These are phyloP conservation scores for Kazachstania bromeliacearum DNA, from an alignment of 805 yeast species.

Conservation along the genomic window DNA sequence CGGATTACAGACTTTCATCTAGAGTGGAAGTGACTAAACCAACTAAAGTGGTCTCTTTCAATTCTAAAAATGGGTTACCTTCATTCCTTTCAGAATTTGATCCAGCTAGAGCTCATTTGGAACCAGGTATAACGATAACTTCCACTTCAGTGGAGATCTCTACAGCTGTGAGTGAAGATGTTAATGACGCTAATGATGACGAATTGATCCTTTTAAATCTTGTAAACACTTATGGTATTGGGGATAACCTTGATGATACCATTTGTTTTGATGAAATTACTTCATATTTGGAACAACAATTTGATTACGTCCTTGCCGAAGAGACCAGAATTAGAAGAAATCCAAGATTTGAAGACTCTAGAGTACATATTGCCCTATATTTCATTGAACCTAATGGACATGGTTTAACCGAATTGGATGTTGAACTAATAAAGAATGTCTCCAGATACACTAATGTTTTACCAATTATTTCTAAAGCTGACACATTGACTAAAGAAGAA, in stretches of 20 bases:
- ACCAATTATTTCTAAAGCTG: conserved; percentile 65
- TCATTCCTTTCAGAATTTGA: conserved; percentile 53
- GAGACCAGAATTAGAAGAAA: conserved; percentile 82
- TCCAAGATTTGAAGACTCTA: conserved; percentile 68
- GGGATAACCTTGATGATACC: conserved; percentile 66
- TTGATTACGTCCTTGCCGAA: conserved; percentile 70
- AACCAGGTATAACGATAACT: conserved; percentile 70
- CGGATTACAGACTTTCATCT: conserved; percentile 11
- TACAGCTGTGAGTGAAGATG: conserved; percentile 9
- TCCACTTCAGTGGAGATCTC: conserved; percentile 28
- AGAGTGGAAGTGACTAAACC: conserved; percentile 24
- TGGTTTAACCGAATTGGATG: conserved; percentile 66
- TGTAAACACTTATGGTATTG: conserved; percentile 71
- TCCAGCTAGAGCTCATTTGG: conserved; percentile 49
- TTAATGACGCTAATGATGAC: conserved; percentile 11
- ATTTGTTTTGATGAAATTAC: conserved; percentile 59
- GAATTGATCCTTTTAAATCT: conserved; percentile 45
- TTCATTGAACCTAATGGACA: conserved; percentile 72
- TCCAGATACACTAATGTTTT: conserved; percentile 66
- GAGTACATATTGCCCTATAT: conserved; percentile 66
- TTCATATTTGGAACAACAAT: conserved; percentile 63
- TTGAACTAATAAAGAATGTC: conserved; percentile 58
- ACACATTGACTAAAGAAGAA: conserved; percentile 57
- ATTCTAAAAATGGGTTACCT: conserved; percentile 52
- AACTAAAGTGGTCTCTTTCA: conserved; percentile 40